phyloP scores from a whole-genome alignment of 345 rosid genomes.

The Euphorbia pulcherrima region DNA sequence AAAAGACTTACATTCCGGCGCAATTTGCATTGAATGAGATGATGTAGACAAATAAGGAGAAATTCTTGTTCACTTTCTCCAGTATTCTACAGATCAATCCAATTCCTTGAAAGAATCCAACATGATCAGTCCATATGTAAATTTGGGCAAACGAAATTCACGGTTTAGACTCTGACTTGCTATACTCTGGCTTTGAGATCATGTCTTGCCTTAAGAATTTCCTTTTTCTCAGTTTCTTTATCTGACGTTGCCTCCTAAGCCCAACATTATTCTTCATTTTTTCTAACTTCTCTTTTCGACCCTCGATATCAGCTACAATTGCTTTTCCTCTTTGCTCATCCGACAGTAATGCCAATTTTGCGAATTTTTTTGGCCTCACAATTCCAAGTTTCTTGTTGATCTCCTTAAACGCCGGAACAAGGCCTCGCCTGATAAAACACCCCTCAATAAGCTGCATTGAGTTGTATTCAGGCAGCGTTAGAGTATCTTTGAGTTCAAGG shows the following conservation, averaged over 20 bases:
- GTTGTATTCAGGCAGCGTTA: constrained; percentile 59
- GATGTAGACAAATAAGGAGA: background rate
- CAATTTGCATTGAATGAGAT: background rate
- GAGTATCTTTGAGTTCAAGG: constrained; percentile 70
- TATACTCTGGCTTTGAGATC: constrained; percentile 14
- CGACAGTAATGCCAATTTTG: constrained; percentile 73
- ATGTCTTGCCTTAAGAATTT: constrained; percentile 23
- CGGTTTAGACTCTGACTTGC: background rate
- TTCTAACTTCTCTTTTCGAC: constrained; percentile 53
- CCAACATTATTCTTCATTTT: constrained; percentile 44
- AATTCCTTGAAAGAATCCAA: background rate
- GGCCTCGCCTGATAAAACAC: constrained; percentile 73
- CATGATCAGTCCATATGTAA: background rate
- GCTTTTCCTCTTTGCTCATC: constrained; percentile 66
- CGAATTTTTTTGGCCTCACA: constrained; percentile 80
- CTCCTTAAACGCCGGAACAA: constrained; percentile 87
- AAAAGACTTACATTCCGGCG: background rate
- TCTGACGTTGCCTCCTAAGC: constrained; percentile 18
- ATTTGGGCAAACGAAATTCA: background rate
- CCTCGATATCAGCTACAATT: constrained; percentile 65
- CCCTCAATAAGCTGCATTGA: constrained; percentile 82
- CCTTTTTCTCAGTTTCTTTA: constrained; percentile 21
- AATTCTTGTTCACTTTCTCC: background rate
- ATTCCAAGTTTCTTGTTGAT: constrained; percentile 70
- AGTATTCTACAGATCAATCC: background rate